Base-by-base conservation (phyloP, 805 yeast species). In the Priceomyces carsonii region DNA sequence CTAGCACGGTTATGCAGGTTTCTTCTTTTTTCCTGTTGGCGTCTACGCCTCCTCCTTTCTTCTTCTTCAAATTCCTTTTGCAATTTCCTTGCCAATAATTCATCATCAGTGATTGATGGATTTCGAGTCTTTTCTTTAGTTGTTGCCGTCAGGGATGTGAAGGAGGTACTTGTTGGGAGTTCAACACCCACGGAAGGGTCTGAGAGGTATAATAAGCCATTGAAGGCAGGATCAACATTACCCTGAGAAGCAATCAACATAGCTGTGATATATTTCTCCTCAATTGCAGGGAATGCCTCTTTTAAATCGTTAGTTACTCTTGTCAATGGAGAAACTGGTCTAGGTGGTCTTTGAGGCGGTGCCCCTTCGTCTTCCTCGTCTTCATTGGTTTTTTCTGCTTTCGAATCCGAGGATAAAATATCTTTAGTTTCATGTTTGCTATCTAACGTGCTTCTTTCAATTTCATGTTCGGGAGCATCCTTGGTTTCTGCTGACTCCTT, bases 221-320 rank as follows among this genome's bases (percentile, higher is more conserved):
- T 85, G 67, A 91, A 91, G 1, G 96, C 95, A 1, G 85, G 81
- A 48, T 88, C 96, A 28, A 87, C 57, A 31, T 75, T 69, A 18
- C 95, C 96, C 31, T 73, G 77, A 13, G 95, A 79, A 2, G 98
- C 98, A 55, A 93, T 85, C 38, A 90, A 67, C 1, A 87, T 82
- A 18, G 95, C 89, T 36, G 80, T 78, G 43, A 87, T 70, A 48
- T 80, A 76, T 42, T 79, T 76, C 19, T 75, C 84, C 26, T 88
- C 95, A 16, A 80, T 61, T 12, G 69, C 64, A 1, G 99, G 98
- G 58, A 91, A 91, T 0, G 97, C 97, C 15, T 87, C 95, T 48
- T 73, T 70, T 43, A 91, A 69, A 26, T 86, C 82, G 32, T 73
- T 66, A 42, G 71, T 63, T 22, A 81, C 71, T 47, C 70, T 67